Percentiles rank a stretch among this genome's conserved stretches.
Conservation (phyloP, 2,329 filamentous ascomycete genomes). For the Diaporthe australafricana region DNA sequence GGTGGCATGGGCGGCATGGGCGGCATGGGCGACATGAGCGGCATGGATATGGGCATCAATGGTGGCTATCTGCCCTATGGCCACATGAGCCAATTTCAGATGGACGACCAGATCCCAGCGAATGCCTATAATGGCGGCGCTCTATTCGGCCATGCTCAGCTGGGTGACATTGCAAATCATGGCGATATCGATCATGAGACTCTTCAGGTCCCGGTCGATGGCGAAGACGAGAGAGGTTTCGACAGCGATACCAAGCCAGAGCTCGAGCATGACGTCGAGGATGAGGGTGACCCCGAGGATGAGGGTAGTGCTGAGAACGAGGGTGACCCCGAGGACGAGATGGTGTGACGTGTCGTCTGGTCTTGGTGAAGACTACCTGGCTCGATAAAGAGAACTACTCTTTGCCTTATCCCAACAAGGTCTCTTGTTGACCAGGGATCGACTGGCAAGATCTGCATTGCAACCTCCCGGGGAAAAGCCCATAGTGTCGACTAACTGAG, state of each 20-base stretch:
- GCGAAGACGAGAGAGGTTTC: not conserved
- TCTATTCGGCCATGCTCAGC: not conserved
- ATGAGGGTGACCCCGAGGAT: not conserved
- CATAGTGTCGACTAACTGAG: not conserved
- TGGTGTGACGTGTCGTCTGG: not conserved
- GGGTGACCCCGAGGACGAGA: slow-evolving; percentile 1
- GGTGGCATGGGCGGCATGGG: not conserved
- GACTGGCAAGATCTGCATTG: not conserved
- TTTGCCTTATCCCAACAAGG: not conserved
- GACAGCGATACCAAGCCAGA: not conserved
- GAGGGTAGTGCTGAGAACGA: not conserved
- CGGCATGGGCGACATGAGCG: not conserved
- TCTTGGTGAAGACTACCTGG: not conserved
- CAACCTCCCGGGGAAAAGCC: not conserved
- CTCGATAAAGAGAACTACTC: not conserved
- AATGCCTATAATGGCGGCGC: not conserved
- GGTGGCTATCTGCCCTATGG: not conserved
- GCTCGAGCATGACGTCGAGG: not conserved
- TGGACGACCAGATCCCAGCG: slow-evolving; percentile 10
- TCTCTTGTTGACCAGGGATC: not conserved
- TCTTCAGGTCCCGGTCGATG: not conserved
- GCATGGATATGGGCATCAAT: not conserved
- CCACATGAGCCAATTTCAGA: not conserved
- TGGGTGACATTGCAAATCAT: not conserved
- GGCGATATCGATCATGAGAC: not conserved